A percentile compares a stretch with the other conserved stretches of the same genome.
phyloP scores from a whole-genome alignment of 164 flowering plant genomes.

The Vitis cinerea region DNA sequence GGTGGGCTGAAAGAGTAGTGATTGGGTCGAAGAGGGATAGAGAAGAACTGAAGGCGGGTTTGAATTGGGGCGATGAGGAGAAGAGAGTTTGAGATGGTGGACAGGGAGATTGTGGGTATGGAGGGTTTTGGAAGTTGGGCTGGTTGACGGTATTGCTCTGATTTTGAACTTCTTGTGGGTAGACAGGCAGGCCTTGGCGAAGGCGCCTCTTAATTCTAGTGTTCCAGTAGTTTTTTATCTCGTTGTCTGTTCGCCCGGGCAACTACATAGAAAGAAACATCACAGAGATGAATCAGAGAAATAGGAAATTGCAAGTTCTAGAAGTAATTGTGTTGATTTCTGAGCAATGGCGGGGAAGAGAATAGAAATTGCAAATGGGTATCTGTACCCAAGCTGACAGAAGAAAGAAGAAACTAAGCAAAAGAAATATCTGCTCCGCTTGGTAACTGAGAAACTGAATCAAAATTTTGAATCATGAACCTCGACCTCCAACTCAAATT shows the following conservation, averaged over 20 bases:
- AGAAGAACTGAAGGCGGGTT: slow-evolving; percentile 12
- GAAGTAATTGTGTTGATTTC: too few species aligned
- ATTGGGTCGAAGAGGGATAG: slow-evolving; percentile 26
- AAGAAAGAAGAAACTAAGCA: not conserved
- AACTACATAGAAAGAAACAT: slow-evolving; percentile 3
- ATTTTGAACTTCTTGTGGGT: slow-evolving; percentile 44
- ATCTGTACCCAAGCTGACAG: too few species aligned
- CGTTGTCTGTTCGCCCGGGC: slow-evolving; percentile 46
- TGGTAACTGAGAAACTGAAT: too few species aligned
- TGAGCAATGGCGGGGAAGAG: too few species aligned
- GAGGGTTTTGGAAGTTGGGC: slow-evolving; percentile 1
- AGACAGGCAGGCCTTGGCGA: slow-evolving; percentile 51
- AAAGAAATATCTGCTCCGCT: too few species aligned
- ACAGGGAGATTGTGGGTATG: not conserved
- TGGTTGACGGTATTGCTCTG: slow-evolving; percentile 16
- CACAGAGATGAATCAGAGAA: not conserved
- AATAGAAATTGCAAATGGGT: too few species aligned
- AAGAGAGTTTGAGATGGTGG: slow-evolving; percentile 2
- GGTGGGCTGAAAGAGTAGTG: slow-evolving; percentile 11
- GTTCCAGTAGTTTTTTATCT: slow-evolving; percentile 45
- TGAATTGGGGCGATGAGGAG: slow-evolving; percentile 18
- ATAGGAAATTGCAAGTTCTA: too few species aligned
- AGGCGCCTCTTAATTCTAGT: slow-evolving; percentile 44
- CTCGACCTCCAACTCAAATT: too few species aligned
- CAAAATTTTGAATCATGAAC: too few species aligned